Evolutionary conservation across 169 alveolate species (phyloP).

Genomic region (Sarcocystis neurona): DNA sequence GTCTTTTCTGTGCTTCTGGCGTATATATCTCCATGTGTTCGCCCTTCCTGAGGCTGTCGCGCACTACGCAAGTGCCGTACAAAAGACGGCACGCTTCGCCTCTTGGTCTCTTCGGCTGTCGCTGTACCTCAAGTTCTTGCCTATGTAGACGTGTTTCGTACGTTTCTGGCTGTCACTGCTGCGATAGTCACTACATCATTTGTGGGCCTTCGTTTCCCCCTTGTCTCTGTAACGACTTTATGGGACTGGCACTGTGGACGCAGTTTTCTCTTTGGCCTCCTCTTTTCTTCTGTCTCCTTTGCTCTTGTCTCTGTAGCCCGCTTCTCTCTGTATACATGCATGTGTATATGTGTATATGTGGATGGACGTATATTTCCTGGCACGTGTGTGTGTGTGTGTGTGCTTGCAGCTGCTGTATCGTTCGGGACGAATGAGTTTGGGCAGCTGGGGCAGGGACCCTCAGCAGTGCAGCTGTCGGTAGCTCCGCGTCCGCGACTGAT

Average conservation of each 20-base stretch:
- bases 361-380: background rate
- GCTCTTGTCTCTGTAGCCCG: background rate
- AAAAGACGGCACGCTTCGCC: background rate
- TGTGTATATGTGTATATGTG: background rate
- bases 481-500: conserved; percentile 2
- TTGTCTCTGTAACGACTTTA: conserved; percentile 35
- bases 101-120: background rate
- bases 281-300: background rate
- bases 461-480: background rate
- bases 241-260: conserved; percentile 38
- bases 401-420: conserved; percentile 30
- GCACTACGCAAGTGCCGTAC: background rate
- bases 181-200: too few relatives aligned
- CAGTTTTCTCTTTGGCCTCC: conserved; percentile 28
- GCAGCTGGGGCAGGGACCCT: conserved; percentile 44
- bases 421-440: conserved; percentile 52
- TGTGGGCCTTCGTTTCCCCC: background rate
- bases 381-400: background rate
- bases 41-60: too few relatives aligned
- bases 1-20: too few relatives aligned
- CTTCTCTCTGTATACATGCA: background rate
- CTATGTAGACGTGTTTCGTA: background rate
- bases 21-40: too few relatives aligned
- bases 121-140: background rate
- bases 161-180: too few relatives aligned